Evolutionary conservation across 2,329 filamentous ascomycete species (phyloP).

Genomic region (Alternaria sp.): DNA sequence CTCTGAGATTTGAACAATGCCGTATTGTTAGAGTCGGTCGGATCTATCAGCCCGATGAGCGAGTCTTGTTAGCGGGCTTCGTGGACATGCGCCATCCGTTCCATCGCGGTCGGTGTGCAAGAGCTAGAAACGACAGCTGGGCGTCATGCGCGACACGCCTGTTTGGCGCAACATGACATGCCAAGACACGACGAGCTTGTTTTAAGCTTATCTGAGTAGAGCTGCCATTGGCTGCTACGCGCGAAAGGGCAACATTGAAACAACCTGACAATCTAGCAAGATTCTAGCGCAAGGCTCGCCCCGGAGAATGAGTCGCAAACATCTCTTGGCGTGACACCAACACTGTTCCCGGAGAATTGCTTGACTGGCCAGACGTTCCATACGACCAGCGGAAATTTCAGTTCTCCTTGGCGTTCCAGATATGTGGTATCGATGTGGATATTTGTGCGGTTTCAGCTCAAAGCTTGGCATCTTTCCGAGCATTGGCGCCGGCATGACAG

Average conservation of each 20-base stretch:
- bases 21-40: not conserved
- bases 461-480: conserved; percentile 10
- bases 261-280: conserved; percentile 5
- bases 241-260: conserved; percentile 12
- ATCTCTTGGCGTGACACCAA: not conserved
- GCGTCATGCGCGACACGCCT: not conserved
- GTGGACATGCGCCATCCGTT: not conserved
- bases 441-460: conserved; percentile 20
- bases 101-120: not conserved
- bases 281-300: conserved; percentile 2
- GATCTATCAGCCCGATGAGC: not conserved
- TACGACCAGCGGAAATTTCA: conserved; percentile 10
- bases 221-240: conserved; percentile 4
- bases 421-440: conserved; percentile 8
- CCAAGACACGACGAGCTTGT: conserved; percentile 12
- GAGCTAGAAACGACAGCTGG: not conserved
- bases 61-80: not conserved
- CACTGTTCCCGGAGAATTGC: conserved; percentile 11
- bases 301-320: conserved; percentile 1
- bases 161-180: conserved; percentile 2
- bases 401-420: conserved; percentile 8
- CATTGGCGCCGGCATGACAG: conserved; percentile 15
- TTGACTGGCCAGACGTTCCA: conserved; percentile 12
- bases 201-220: conserved; percentile 8
- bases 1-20: not conserved